phyloP scores from a whole-genome alignment of 2,329 filamentous ascomycete species.

The Cyclaneusma minus region DNA sequence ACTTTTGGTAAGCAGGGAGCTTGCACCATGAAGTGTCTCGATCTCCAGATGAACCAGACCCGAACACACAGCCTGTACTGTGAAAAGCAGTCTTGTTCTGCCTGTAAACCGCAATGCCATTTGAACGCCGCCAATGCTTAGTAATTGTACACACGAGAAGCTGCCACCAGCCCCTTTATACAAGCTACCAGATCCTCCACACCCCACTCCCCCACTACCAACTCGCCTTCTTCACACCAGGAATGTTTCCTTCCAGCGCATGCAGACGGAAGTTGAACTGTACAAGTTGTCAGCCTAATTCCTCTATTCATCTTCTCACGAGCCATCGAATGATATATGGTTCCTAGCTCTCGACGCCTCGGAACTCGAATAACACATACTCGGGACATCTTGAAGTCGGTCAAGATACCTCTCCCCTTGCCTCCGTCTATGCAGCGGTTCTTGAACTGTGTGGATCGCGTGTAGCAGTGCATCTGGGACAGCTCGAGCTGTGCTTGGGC shows the following conservation, averaged over 20 bases:
- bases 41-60: too few relatives aligned
- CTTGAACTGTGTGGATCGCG: conserved; percentile 79
- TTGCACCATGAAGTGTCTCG: too few relatives aligned
- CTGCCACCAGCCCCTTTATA: too few relatives aligned
- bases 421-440: conserved; percentile 88
- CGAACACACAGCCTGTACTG: background rate
- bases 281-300: conserved; percentile 12
- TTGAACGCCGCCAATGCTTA: too few relatives aligned
- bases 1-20: too few relatives aligned
- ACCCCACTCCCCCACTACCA: conserved; percentile 46
- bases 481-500: conserved; percentile 88
- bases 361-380: conserved; percentile 42
- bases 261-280: conserved; percentile 90
- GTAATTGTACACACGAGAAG: conserved; percentile 1
- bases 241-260: conserved; percentile 69
- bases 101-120: too few relatives aligned
- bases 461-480: conserved; percentile 92
- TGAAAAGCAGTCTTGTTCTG: background rate
- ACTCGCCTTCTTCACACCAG: conserved; percentile 89
- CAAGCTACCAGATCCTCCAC: conserved; percentile 1
- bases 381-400: conserved; percentile 82
- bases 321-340: background rate
- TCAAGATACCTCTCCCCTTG: conserved; percentile 77
- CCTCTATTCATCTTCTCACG: background rate
- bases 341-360: background rate